Evolutionary conservation across 768 basidiomycete species (phyloP).

Genomic region (Suillus decipiens): DNA sequence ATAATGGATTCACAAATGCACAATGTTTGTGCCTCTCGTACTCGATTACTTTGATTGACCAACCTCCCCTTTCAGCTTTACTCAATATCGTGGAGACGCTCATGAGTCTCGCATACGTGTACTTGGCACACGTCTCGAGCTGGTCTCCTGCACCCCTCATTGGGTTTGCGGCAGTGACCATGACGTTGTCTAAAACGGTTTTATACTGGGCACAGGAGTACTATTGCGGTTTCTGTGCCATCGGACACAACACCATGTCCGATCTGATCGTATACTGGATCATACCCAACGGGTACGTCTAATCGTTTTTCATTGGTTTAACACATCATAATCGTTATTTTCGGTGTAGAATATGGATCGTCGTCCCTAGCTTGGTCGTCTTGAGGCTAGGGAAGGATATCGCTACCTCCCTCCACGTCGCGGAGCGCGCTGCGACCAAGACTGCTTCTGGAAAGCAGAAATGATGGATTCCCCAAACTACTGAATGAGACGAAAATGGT

Average conservation of each 20-base stretch:
- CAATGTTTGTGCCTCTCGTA: constrained; percentile 57
- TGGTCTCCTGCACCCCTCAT: constrained; percentile 72
- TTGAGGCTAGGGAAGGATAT: constrained; percentile 66
- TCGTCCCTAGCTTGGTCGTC: constrained; percentile 66
- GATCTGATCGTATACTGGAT: constrained; percentile 65
- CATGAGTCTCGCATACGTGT: constrained; percentile 76
- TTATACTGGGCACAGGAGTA: constrained; percentile 85
- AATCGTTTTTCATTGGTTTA: neutral
- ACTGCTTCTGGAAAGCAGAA: constrained; percentile 33
- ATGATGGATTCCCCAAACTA: constrained; percentile 13
- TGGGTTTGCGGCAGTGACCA: constrained; percentile 69
- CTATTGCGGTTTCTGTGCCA: constrained; percentile 68
- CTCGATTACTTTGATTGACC: neutral
- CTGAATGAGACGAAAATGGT: neutral
- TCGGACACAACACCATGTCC: constrained; percentile 68
- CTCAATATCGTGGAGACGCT: constrained; percentile 78
- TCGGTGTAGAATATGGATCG: constrained; percentile 68
- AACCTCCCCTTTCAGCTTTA: constrained; percentile 47
- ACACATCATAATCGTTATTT: neutral
- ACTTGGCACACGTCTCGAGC: constrained; percentile 61
- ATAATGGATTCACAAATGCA: constrained; percentile 83
- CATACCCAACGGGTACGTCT: constrained; percentile 74
- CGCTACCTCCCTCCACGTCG: constrained; percentile 39
- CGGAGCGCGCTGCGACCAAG: constrained; percentile 29
- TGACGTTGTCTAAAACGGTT: constrained; percentile 85